Percentiles rank a stretch among this genome's conserved stretches.
phyloP scores from a whole-genome alignment of 139 green algal species.

The Raphidocelis subcapitata region DNA sequence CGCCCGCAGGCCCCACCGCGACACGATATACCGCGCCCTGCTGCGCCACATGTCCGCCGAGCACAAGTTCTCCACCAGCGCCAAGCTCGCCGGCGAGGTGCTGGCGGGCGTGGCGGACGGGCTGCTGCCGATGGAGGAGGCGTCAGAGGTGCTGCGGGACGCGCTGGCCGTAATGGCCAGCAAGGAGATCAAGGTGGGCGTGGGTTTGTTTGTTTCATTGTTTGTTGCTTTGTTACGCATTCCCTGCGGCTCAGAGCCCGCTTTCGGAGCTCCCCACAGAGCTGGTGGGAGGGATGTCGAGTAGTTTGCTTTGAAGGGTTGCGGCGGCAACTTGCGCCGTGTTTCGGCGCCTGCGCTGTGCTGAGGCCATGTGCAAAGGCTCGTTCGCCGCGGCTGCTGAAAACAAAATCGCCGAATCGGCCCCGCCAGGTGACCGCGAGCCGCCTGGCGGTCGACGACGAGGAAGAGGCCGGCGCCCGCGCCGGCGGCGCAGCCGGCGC shows the following conservation, averaged over 20 bases:
- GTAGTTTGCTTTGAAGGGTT: no score
- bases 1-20: conserved; percentile 37
- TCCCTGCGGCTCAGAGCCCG: no score
- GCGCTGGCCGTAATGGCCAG: conserved; percentile 68
- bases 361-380: no score
- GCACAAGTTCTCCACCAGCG: conserved; percentile 74
- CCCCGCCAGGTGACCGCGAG: conserved; percentile 31
- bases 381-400: no score
- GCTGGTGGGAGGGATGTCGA: no score
- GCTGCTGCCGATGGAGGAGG: conserved; percentile 59
- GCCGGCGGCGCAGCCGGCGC: conserved; percentile 2
- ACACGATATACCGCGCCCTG: conserved; percentile 60
- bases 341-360: no score
- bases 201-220: not conserved
- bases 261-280: no score
- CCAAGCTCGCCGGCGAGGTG: conserved; percentile 59
- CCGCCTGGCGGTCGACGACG: conserved; percentile 31
- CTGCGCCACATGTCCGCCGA: conserved; percentile 79
- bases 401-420: no score
- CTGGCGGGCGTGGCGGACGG: conserved; percentile 72
- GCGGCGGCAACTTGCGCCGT: no score
- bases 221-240: not conserved
- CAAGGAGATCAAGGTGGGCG: conserved; percentile 70
- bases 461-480: conserved; percentile 34
- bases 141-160: conserved; percentile 74